phyloP scores from a whole-genome alignment of 2,329 filamentous ascomycete genomes.

The Fusarium liriodendri region DNA sequence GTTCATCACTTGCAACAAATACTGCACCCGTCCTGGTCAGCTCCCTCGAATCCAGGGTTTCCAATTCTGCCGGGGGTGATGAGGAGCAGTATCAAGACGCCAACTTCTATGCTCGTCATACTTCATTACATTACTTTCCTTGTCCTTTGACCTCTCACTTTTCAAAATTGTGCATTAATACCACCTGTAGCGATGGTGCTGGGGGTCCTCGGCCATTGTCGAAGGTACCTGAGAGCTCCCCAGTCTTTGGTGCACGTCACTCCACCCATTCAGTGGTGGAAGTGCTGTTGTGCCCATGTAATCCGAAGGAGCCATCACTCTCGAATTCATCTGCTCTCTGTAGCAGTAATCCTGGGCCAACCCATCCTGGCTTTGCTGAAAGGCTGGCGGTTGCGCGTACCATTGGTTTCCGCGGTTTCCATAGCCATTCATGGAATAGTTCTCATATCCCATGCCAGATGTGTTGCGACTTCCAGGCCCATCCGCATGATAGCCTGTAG shows the following conservation, averaged over 20 bases:
- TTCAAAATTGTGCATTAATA: constrained; percentile 6
- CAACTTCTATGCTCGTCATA: not conserved
- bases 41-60: not conserved
- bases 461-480: constrained; percentile 1
- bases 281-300: not conserved
- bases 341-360: constrained; percentile 18
- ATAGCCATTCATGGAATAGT: constrained; percentile 4
- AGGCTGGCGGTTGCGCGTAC: constrained; percentile 15
- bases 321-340: not conserved
- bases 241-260: constrained; percentile 6
- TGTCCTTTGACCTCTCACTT: not conserved
- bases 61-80: not conserved
- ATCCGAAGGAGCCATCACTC: not conserved
- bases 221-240: constrained; percentile 16
- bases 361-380: constrained; percentile 30
- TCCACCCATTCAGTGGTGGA: constrained; percentile 11
- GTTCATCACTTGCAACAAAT: constrained; percentile 8
- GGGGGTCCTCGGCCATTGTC: constrained; percentile 23
- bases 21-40: not conserved
- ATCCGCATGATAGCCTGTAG: constrained; percentile 6
- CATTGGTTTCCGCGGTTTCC: constrained; percentile 13
- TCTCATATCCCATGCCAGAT: constrained; percentile 8
- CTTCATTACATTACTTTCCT: not conserved
- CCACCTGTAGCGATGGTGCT: constrained; percentile 11
- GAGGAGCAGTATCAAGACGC: not conserved